Conservation (phyloP, 73 alveolate species). For the Tetrahymena borealis region DNA sequence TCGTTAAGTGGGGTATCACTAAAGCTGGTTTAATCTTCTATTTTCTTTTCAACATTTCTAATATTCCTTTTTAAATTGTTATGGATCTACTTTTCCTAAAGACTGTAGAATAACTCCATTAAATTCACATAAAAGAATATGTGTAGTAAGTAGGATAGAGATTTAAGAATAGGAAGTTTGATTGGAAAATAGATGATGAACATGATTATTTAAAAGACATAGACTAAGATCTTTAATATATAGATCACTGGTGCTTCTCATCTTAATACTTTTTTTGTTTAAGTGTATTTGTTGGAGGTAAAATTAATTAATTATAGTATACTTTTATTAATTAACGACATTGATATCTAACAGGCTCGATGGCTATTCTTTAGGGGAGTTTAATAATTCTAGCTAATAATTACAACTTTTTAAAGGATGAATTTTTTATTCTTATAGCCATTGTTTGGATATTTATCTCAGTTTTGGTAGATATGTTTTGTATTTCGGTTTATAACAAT, state of each 20-base stretch:
- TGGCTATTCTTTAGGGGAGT: not conserved
- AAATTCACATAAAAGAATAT: not conserved
- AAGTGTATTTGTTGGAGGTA: not conserved
- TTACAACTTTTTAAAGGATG: not conserved
- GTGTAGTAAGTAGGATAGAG: not conserved
- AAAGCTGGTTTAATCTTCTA: not conserved
- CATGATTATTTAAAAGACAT: not conserved
- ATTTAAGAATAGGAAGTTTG: not conserved
- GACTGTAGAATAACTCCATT: not conserved
- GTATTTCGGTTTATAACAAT: not conserved
- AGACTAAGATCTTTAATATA: not conserved
- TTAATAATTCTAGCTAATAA: not conserved
- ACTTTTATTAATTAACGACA: not conserved
- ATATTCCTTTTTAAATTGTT: not conserved
- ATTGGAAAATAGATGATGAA: not conserved
- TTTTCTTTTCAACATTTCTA: not conserved
- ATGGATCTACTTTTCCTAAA: not conserved
- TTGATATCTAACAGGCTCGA: not conserved
- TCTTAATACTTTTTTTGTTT: not conserved
- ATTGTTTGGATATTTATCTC: not conserved
- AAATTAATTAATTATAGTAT: not conserved
- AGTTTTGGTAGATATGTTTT: not conserved
- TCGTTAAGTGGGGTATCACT: not conserved
- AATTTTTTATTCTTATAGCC: not conserved
- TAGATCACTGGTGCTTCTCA: not conserved